These are phyloP conservation scores for Kwoniella mangroviensis DNA, from an alignment of 768 basidiomycete genomes.

Conservation along the genomic window DNA sequence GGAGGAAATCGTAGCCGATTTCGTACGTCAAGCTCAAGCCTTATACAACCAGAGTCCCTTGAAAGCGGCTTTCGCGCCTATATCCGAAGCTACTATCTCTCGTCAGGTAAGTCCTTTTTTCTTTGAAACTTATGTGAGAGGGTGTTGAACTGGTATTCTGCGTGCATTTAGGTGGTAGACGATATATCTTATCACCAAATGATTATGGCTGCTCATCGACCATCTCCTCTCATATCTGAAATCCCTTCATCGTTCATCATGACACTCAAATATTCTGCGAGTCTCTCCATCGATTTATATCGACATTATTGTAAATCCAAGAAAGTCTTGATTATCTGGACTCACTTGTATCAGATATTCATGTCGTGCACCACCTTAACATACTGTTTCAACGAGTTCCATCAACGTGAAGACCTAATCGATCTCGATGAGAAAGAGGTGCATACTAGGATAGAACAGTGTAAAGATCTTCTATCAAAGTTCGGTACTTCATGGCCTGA, in stretches of 20 bases:
- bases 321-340: slow-evolving; percentile 21
- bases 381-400: slow-evolving; percentile 18
- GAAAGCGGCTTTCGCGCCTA: slow-evolving; percentile 17
- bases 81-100: slow-evolving; percentile 23
- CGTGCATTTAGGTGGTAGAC: slow-evolving; percentile 7
- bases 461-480: background rate
- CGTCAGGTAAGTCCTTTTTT: slow-evolving; percentile 20
- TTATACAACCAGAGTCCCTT: slow-evolving; percentile 23
- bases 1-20: slow-evolving; percentile 21
- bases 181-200: slow-evolving; percentile 27
- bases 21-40: slow-evolving; percentile 4
- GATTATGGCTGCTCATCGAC: slow-evolving; percentile 25
- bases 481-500: slow-evolving; percentile 20
- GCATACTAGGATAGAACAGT: background rate
- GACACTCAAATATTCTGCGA: slow-evolving; percentile 5
- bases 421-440: slow-evolving; percentile 15
- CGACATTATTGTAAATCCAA: slow-evolving; percentile 14
- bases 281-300: slow-evolving; percentile 23
- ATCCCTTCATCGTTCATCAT: slow-evolving; percentile 20
- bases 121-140: background rate
- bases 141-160: background rate
- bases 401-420: slow-evolving; percentile 8
- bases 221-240: slow-evolving; percentile 23
- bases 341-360: slow-evolving; percentile 25
- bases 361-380: slow-evolving; percentile 17